Base-by-base conservation (phyloP, 2,329 filamentous ascomycete species). In the Penicillium sp. region DNA sequence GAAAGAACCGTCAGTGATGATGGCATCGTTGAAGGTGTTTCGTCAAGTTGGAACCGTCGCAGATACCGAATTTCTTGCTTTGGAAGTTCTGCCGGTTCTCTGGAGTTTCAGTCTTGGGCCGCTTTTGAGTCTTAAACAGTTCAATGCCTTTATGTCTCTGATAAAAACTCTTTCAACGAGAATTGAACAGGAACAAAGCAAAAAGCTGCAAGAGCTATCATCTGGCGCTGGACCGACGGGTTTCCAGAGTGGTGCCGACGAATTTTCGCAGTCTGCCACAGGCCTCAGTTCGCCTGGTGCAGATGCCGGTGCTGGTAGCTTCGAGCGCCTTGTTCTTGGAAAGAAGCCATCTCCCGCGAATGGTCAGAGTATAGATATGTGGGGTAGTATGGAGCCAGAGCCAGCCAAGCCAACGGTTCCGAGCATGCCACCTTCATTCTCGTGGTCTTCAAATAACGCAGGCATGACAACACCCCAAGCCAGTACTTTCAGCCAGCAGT, bases 1-100 rank as follows among this genome's bases (percentile, higher is more conserved):
- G 0, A 97, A 96, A 70, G 94, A 99, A 72, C 94, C 94, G 0
- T 92, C 91, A 8, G 94, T 99, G 10, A 97, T 97, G 90, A 89
- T 97, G 80, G 92, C 93, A 6, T 88, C 91, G 0, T 79, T 97
- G 33, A 88, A 87, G 53, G 91, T 97, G 1, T 86, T 97, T 61
- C 85, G 84, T 47, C 88, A 96, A 46, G 88, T 99, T 28, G 91
- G 91, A 9, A 84, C 84, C 47, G 82, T 88, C 19, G 92, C 89
- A 5, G 94, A 97, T 69, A 84, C 88, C 2, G 94, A 97, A 42
- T 97, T 96, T 69, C 84, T 97, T 22, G 94, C 94, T 12, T 86
- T 94, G 77, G 93, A 97, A 53, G 86, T 96, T 16, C 78, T 99
- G 11, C 94, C 94, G 0, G 84, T 95, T 10, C 78, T 99, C 1